These are phyloP conservation scores for Parathielavia appendiculata DNA, from an alignment of 495 filamentous ascomycete genomes.

Conservation along the genomic window DNA sequence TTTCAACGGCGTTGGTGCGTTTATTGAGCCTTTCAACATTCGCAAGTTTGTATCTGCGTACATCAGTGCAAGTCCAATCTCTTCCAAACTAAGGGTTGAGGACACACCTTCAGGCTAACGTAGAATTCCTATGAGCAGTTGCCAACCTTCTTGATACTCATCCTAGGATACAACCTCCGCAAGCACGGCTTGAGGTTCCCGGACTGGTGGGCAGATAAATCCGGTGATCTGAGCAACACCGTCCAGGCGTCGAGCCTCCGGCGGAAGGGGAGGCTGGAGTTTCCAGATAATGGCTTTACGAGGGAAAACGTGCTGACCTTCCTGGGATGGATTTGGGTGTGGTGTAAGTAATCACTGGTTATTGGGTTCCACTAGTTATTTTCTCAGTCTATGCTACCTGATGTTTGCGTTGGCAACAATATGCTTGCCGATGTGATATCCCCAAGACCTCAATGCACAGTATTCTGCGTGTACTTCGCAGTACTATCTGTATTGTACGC, in stretches of 20 bases:
- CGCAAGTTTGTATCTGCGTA: constrained; percentile 44
- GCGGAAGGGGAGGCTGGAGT: constrained; percentile 33
- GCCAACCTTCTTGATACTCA: constrained; percentile 32
- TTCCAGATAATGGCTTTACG: constrained; percentile 28
- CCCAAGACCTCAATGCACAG: too few relatives aligned
- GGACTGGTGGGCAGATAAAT: constrained; percentile 34
- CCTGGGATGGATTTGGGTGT: constrained; percentile 35
- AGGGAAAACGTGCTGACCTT: constrained; percentile 27
- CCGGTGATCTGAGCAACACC: constrained; percentile 33
- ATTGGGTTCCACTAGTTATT: too few relatives aligned
- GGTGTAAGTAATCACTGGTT: constrained; percentile 33
- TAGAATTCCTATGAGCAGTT: too few relatives aligned
- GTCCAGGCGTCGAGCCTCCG: constrained; percentile 31
- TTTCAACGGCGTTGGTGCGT: constrained; percentile 44
- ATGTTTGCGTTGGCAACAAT: too few relatives aligned
- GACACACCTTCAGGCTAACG: too few relatives aligned
- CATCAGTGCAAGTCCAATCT: constrained; percentile 38
- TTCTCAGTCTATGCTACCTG: too few relatives aligned
- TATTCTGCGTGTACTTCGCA: too few relatives aligned
- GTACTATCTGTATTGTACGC: too few relatives aligned
- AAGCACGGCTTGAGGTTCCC: constrained; percentile 31
- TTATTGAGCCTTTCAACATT: constrained; percentile 36
- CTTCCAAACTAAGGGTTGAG: too few relatives aligned
- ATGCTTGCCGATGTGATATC: too few relatives aligned
- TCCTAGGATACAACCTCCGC: constrained; percentile 34